These are phyloP conservation scores for Komagataella phaffii DNA, from an alignment of 805 yeast genomes.

Conservation along the genomic window DNA sequence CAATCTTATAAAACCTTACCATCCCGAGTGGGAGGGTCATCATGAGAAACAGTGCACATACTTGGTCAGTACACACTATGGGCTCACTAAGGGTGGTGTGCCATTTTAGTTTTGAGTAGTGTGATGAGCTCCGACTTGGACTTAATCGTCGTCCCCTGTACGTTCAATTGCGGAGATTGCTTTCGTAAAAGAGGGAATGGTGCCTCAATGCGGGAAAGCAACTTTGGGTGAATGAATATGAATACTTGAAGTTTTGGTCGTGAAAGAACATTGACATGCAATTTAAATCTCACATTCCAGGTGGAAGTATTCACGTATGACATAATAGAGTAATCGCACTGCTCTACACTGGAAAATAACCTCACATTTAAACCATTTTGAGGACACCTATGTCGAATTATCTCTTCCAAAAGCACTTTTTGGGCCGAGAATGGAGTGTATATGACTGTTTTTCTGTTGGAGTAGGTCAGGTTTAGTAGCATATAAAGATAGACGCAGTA, in stretches of 20 bases:
- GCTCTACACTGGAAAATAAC: constrained; percentile 12
- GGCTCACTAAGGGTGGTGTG: neutral
- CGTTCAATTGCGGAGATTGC: neutral
- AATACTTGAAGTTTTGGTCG: neutral
- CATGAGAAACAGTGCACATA: neutral
- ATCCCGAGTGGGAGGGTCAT: neutral
- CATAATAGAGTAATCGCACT: neutral
- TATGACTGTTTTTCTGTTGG: constrained; percentile 23
- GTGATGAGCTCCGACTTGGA: neutral
- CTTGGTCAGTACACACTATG: neutral
- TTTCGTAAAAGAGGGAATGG: neutral
- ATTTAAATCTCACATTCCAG: neutral
- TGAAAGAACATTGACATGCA: neutral
- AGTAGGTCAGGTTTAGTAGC: constrained; percentile 34
- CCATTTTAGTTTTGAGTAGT: neutral
- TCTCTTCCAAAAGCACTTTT: constrained; percentile 25
- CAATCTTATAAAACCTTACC: neutral
- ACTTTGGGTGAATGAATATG: neutral
- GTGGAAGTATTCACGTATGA: neutral
- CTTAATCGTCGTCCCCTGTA: neutral
- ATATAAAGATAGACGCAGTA: constrained; percentile 28
- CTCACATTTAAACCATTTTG: constrained; percentile 1
- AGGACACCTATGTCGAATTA: constrained; percentile 18
- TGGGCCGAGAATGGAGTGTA: constrained; percentile 27
- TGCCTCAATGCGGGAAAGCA: neutral